Evolutionary conservation across 2,329 filamentous ascomycete species (phyloP).

Genomic region (Alternaria viburni): DNA sequence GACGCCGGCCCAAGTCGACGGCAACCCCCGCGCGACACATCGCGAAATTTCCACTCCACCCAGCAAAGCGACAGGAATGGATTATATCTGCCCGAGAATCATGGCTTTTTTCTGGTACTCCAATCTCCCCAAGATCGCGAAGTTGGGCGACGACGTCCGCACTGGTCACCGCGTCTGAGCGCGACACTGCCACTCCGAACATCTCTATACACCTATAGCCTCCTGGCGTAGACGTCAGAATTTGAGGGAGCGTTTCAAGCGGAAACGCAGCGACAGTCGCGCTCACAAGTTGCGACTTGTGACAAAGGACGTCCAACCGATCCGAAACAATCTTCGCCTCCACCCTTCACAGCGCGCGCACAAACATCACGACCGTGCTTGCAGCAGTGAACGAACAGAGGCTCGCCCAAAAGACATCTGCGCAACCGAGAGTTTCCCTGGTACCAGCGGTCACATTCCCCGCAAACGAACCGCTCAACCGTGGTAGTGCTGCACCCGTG

Average conservation of each 20-base stretch:
- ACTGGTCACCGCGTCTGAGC: constrained; percentile 30
- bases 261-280: neutral
- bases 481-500: constrained; percentile 2
- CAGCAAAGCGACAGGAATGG: constrained; percentile 27
- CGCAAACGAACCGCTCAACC: constrained; percentile 3
- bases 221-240: neutral
- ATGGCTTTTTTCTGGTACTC: constrained; percentile 35
- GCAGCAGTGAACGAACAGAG: neutral
- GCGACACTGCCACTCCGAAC: constrained; percentile 1
- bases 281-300: neutral
- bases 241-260: neutral
- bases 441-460: neutral
- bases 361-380: neutral
- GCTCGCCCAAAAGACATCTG: neutral
- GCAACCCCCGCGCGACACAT: constrained; percentile 4
- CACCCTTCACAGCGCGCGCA: neutral
- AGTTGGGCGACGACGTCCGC: constrained; percentile 30
- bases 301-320: neutral
- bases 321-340: neutral
- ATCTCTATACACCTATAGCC: constrained; percentile 4
- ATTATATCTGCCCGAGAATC: constrained; percentile 22
- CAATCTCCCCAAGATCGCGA: constrained; percentile 30
- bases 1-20: constrained; percentile 12
- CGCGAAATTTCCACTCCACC: constrained; percentile 3
- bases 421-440: neutral